Base-by-base conservation (phyloP, 306 rosid species). In the Cucurbita ficifolia region DNA sequence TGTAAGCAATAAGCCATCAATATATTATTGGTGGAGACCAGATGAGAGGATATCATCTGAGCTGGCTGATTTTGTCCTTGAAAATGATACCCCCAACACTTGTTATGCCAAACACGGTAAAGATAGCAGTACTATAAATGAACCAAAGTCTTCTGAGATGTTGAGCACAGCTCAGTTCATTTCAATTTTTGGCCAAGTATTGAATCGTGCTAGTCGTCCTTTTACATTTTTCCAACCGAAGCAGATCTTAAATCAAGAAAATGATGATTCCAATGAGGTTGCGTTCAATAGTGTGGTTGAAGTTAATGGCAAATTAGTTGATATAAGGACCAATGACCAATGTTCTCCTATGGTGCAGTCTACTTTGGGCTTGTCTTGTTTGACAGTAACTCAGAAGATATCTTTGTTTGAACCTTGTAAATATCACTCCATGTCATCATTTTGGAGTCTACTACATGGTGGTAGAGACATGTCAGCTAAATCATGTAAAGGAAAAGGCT, bases 191-290 rank as follows among this genome's bases (percentile, higher is more conserved):
- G 88, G 96, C 57, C 92, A 81, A 76, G 69, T 88, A 81, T 88
- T 91, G 88, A 83, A 84, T 87, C 83, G 81, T 72, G 96, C 94
- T 21, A 84, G 86, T 84, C 80, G 82, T 33, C 90, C 98, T 0
- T 81, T 90, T 78, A 79, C 75, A 10, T 67, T 79, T 50, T 76
- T 82, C 74, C 87, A 73, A 70, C 63, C 76, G 0, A 82, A 84
- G 81, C 81, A 50, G 68, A 51, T 58, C 69, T 76, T 71, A 43
- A 76, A 79, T 53, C 79, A 38, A 74, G 84, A 63, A 54, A 64
- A 71, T 53, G 81, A 79, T 36, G 76, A 49, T 58, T 58, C n/a
- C n/a, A 75, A 72, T 43, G 83, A 81, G 56, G 82, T 78, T 54
- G 35, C 77, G 78, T 73, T 83, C 58, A 78, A 56, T 70, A 57